Evolutionary conservation across 139 green algal genomes (phyloP).

Genomic region (Dunaliella sp.): DNA sequence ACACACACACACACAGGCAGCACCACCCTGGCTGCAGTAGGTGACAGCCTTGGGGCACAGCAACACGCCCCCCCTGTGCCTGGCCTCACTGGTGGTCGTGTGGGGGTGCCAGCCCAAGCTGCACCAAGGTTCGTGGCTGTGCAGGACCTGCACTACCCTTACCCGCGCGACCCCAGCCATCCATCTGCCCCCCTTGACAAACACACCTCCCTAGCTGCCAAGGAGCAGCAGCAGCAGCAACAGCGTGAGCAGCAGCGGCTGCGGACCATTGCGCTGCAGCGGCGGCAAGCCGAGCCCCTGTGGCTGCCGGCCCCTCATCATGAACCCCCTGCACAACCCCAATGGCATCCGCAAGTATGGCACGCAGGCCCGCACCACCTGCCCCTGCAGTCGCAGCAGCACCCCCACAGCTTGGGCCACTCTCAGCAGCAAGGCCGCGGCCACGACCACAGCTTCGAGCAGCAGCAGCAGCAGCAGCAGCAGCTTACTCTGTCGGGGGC

Average conservation of each 20-base stretch:
- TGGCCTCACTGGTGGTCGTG: too few relatives aligned
- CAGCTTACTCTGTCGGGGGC: too few relatives aligned
- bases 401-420: not conserved
- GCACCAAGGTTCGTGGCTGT: too few relatives aligned
- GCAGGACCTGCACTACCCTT: not conserved
- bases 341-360: not conserved
- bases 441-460: not conserved
- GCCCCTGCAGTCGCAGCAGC: not conserved
- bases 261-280: not conserved
- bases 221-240: not conserved
- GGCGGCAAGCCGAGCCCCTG: not conserved
- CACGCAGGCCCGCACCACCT: not conserved
- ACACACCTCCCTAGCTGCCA: too few relatives aligned
- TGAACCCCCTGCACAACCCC: too few relatives aligned
- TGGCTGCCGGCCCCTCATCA: too few relatives aligned
- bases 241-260: not conserved
- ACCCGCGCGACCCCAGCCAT: not conserved
- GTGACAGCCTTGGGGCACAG: too few relatives aligned
- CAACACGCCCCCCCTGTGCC: too few relatives aligned
- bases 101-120: too few relatives aligned
- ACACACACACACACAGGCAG: too few relatives aligned
- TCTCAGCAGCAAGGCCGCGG: not conserved
- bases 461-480: not conserved
- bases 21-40: too few relatives aligned
- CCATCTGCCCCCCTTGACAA: too few relatives aligned